These are phyloP conservation scores for Paecilomyces formosus DNA, from an alignment of 2,329 filamentous ascomycete genomes.

Conservation along the genomic window DNA sequence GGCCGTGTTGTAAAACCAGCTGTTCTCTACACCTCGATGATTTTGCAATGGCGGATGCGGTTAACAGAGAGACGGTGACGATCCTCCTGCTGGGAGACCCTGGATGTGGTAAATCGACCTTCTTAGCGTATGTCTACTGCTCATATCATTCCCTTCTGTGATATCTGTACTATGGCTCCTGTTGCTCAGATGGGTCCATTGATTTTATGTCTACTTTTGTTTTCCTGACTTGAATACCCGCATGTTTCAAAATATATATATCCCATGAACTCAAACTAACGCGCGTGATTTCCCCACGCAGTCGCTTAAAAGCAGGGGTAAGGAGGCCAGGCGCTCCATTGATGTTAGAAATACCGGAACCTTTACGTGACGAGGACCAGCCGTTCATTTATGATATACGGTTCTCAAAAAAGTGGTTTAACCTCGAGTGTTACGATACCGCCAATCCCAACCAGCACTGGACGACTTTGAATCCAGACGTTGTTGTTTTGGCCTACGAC, in stretches of 20 bases:
- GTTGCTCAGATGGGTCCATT: not conserved
- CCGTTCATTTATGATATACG: conserved; percentile 53
- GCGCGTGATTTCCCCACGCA: not conserved
- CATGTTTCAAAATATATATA: not conserved
- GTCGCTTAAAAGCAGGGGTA: conserved; percentile 12
- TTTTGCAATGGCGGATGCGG: not conserved
- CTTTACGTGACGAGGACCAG: conserved; percentile 49
- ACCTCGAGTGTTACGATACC: conserved; percentile 51
- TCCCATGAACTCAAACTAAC: not conserved
- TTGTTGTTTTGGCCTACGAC: conserved; percentile 54
- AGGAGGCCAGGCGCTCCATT: conserved; percentile 11
- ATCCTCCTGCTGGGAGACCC: conserved; percentile 52
- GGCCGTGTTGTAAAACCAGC: not conserved
- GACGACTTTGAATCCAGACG: conserved; percentile 45
- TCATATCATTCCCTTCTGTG: not conserved
- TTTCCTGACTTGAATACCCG: not conserved
- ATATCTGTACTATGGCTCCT: not conserved
- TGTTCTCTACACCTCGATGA: not conserved
- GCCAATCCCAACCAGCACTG: conserved; percentile 49
- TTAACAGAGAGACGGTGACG: conserved; percentile 16
- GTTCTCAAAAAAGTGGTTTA: conserved; percentile 49
- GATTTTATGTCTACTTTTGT: not conserved
- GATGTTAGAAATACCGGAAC: conserved; percentile 30
- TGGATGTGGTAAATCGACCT: conserved; percentile 56
- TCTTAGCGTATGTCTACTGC: conserved; percentile 48